Base-by-base conservation (phyloP, 768 basidiomycete genomes). In the Pleurotus giganteus region DNA sequence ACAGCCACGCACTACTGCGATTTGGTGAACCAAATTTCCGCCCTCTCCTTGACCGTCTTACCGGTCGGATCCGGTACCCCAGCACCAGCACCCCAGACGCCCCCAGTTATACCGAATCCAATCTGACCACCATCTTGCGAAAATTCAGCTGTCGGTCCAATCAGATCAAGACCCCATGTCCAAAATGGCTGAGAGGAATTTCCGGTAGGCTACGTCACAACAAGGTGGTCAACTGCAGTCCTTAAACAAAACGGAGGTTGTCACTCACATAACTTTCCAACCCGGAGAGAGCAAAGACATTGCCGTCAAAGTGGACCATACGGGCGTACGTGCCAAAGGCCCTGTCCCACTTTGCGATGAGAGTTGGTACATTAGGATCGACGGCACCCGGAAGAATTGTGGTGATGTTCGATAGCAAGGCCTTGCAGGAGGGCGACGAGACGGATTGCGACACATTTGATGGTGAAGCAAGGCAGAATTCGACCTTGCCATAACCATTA, bases 11-110 rank as follows among this genome's bases (percentile, higher is more conserved):
- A 4, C 47, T 51, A 13, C 56, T 54, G 54, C 39, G 57, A 23
- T 34, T 61, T 62, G 23, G 61, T 58, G 28, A 69, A 65, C 63
- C 61, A 67, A 24, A 64, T 56, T 57, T 67, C 66, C 2, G 67
- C 60, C n/a, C 61, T 43, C 8, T 67, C 66, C 41, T 58, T 57
- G 6, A 57, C 58, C 2, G 65, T 57, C 0, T 34, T 21, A 2
- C 67, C 65, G 4, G 13, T 12, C 1, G 62, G 63, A 43, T 50
- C 54, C 28, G 52, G 34, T 6, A 65, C 59, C 2, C 58, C 58
- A 4, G 4, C 37, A 1, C 65, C 64, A 0, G 62, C 60, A 29
- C 65, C 66, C 65, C 65, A 65, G 3, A 66, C 31, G 4, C 15
- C 46, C 5, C 60, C 61, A 2, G 50, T 55, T 6, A 66, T 6